Conservation (phyloP, 1,284 basidiomycete genomes). For the Papiliotrema nemorosa region DNA sequence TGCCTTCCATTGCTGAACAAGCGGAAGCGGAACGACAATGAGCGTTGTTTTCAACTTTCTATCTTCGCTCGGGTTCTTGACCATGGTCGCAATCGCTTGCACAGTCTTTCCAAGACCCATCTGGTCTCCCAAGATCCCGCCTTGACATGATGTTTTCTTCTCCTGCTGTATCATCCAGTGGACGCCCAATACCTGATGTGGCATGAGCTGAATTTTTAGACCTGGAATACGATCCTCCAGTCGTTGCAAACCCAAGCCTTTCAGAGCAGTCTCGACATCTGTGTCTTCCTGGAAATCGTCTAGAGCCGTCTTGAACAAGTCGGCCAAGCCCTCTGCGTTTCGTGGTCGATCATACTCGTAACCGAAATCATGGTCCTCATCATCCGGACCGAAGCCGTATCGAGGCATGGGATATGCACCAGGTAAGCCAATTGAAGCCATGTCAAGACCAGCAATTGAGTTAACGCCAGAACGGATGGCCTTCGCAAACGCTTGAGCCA, state of each 20-base stretch:
- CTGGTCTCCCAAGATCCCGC: conserved; percentile 44
- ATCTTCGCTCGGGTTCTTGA: conserved; percentile 37
- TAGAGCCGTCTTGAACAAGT: conserved; percentile 36
- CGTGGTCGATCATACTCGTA: conserved; percentile 15
- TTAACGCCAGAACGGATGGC: no score
- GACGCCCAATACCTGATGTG: conserved; percentile 45
- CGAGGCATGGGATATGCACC: no score
- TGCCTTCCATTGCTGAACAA: conserved; percentile 48
- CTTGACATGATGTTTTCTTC: conserved; percentile 29
- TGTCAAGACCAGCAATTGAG: no score
- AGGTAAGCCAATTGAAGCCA: no score
- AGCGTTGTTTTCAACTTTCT: conserved; percentile 44
- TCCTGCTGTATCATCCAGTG: conserved; percentile 48
- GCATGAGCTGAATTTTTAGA: conserved; percentile 37
- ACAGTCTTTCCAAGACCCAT: conserved; percentile 43
- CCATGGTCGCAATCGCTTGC: conserved; percentile 47
- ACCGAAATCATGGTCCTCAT: background rate
- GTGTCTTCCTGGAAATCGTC: conserved; percentile 37
- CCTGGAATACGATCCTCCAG: conserved; percentile 26
- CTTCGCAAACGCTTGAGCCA: no score
- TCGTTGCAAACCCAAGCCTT: conserved; percentile 21
- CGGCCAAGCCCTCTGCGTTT: conserved; percentile 20
- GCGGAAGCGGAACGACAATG: conserved; percentile 49
- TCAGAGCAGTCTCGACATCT: conserved; percentile 31
- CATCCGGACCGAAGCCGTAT: no score